phyloP scores from a whole-genome alignment of 2,329 filamentous ascomycete species.

The Clarireedia homoeocarpa region DNA sequence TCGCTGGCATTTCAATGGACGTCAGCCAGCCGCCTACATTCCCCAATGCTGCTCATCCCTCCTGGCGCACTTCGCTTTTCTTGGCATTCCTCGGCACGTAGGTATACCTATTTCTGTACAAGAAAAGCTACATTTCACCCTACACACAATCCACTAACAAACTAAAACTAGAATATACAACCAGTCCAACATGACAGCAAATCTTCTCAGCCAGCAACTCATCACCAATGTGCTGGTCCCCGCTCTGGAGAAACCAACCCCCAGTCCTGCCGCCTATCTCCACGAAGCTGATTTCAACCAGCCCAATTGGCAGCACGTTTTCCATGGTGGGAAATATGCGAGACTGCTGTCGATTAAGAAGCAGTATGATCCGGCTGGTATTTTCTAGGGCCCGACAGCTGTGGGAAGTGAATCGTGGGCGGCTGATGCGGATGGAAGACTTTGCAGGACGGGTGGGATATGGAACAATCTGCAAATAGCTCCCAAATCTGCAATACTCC shows the following conservation, averaged over 20 bases:
- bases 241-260: neutral
- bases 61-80: slow-evolving; percentile 6
- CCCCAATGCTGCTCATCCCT: slow-evolving; percentile 2
- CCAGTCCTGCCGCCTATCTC: slow-evolving; percentile 30
- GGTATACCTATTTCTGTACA: neutral
- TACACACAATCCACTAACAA: neutral
- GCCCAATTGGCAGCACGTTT: slow-evolving; percentile 34
- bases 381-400: neutral
- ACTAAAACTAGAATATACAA: neutral
- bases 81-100: slow-evolving; percentile 9
- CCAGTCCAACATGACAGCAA: neutral
- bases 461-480: too few species aligned
- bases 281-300: slow-evolving; percentile 42
- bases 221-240: neutral
- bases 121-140: neutral
- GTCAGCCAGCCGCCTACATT: neutral
- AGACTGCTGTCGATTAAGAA: slow-evolving; percentile 11
- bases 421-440: neutral
- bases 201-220: neutral
- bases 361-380: slow-evolving; percentile 4
- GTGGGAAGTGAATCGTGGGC: slow-evolving; percentile 2
- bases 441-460: neutral
- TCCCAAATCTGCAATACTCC: too few species aligned
- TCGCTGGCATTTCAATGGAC: slow-evolving; percentile 8
- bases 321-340: slow-evolving; percentile 32